A percentile compares a stretch with the other conserved stretches of the same genome.
These are phyloP conservation scores for Aristolochia californica DNA, from an alignment of 164 flowering plant genomes.

Conservation along the genomic window DNA sequence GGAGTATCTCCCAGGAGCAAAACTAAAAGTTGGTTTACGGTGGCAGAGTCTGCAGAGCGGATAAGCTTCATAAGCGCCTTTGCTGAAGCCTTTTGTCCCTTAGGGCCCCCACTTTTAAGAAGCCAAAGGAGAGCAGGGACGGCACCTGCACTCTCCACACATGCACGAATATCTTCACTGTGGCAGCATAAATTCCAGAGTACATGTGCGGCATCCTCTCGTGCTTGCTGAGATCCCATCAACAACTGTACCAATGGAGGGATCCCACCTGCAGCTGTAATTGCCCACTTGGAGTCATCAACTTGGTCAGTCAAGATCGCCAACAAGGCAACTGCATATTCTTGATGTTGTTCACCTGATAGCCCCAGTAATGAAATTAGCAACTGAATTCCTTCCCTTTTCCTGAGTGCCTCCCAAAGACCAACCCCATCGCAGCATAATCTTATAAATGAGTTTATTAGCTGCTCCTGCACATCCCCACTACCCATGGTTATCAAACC, in stretches of 20 bases:
- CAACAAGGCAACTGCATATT: constrained; percentile 61
- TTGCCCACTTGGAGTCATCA: constrained; percentile 96
- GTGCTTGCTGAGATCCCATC: constrained; percentile 76
- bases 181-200: constrained; percentile 72
- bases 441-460: constrained; percentile 51
- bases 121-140: constrained; percentile 73
- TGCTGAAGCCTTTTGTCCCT: constrained; percentile 71
- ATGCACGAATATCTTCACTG: constrained; percentile 87
- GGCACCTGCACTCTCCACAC: constrained; percentile 91
- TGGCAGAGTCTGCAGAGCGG: constrained; percentile 65
- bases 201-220: constrained; percentile 66
- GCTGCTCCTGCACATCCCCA: constrained; percentile 60
- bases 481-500: constrained; percentile 70
- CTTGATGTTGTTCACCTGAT: constrained; percentile 89
- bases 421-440: constrained; percentile 49
- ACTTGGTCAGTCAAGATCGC: constrained; percentile 69
- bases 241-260: constrained; percentile 81
- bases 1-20: constrained; percentile 71
- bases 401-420: constrained; percentile 70
- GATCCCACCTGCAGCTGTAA: constrained; percentile 97
- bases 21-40: constrained; percentile 67
- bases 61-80: constrained; percentile 67
- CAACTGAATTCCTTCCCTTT: constrained; percentile 81
- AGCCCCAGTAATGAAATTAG: constrained; percentile 74
- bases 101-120: constrained; percentile 61